Evolutionary conservation across 192 early-diverging fungal genomes (phyloP).

Genomic region (Backusella parvicylindrica): DNA sequence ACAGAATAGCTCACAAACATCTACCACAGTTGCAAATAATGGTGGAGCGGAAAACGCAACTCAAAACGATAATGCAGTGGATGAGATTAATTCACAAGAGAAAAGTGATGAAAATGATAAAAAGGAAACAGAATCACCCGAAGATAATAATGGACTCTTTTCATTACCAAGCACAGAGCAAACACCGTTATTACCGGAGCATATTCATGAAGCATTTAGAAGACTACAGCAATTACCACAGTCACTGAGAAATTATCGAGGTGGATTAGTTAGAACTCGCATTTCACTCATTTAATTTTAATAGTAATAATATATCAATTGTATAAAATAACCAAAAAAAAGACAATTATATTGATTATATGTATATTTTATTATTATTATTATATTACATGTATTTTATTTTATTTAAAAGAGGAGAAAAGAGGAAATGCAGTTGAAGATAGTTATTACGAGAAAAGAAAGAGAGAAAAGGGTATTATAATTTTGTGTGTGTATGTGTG

Average conservation of each 20-base stretch:
- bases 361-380: background rate
- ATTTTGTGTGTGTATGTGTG: background rate
- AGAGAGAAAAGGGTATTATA: background rate
- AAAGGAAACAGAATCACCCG: conserved; percentile 24
- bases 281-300: conserved; percentile 64
- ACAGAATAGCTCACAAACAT: background rate
- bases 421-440: background rate
- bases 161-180: conserved; percentile 74
- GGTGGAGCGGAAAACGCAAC: background rate
- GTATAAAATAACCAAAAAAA: background rate
- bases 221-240: conserved; percentile 72
- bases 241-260: conserved; percentile 74
- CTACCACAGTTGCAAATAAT: background rate
- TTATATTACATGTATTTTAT: background rate
- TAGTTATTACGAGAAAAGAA: background rate
- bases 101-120: background rate
- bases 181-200: conserved; percentile 75
- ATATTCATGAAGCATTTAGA: conserved; percentile 94
- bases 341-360: no score
- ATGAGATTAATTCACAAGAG: background rate
- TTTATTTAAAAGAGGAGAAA: background rate
- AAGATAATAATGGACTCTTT: conserved; percentile 62
- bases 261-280: conserved; percentile 67
- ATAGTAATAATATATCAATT: background rate
- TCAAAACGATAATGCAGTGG: background rate